Evolutionary conservation across 352 stramenopile genomes (phyloP), one percentile per base, ranked within the genome.

Genomic region (Globisporangium mamillatum): DNA sequence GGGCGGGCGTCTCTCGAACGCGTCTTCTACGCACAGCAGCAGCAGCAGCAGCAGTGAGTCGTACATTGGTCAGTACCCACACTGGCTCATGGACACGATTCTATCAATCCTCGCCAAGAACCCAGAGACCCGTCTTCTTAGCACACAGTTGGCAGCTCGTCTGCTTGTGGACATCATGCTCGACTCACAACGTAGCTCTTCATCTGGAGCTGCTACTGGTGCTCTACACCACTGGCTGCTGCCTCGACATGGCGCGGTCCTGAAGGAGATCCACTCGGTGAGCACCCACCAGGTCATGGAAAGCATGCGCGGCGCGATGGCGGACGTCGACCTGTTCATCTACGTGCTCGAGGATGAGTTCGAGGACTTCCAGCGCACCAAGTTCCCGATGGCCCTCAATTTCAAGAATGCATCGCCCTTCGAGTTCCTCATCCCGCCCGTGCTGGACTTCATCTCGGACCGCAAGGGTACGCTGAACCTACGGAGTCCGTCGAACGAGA

Each of bases 281-380:
- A 86, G 79, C 62, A 82, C 86, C 12, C 81, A 92, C 52, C 64
- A 88, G 27, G 86, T 93, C 14, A 93, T 93, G 86, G 81, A 90
- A 60, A 93, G 83, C 69, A 93, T 93, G 82, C 81, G 82, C n/a
- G 86, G 86, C 24, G 74, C 78, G 0, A 92, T 93, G 86, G 72
- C 83, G 16, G 86, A 93, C 72, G 78, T 92, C 5, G 86, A 93
- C 63, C 62, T 92, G 20, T 94, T 94, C 48, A 79, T 94, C 66
- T 92, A 91, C 71, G 82, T 92, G 50, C 62, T 94, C 20, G 86
- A 94, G 72, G 88, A 89, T 34, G 86, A 92, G 58, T 83, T 84
- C 16, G 63, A 69, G 22, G 72, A 66, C 5, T 92, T 92, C 63
- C 64, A 86, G 58, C 70, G 69, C 36, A 71, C 74, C 6, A 27